Base-by-base conservation (phyloP, 768 basidiomycete genomes). In the Mycena epipterygia region DNA sequence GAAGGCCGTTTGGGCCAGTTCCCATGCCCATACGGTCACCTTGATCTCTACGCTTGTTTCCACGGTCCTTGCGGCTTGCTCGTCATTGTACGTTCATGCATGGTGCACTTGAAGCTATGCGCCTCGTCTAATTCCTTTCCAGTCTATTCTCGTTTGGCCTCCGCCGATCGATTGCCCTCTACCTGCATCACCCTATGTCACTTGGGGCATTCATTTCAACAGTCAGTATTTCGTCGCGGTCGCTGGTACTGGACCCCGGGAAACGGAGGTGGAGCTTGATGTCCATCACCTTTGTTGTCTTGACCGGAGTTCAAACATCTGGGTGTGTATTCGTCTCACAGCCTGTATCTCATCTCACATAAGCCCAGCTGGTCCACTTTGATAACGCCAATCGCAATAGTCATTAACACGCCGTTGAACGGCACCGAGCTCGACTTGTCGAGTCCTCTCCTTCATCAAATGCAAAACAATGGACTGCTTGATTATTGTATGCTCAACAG, bases 371-470 rank as follows among this genome's bases (percentile, higher is more conserved):
- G 65, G 65, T 21, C 46, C 35, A 37, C 44, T 21, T 27, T 59
- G 37, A 19, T 67, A 9, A 67, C 53, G 0, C 64, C 64, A 4
- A n/a, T n/a, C 2, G 3, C 16, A 5, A 46, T 65, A 3, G 4
- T 25, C 4, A 27, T 58, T 3, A 4, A 25, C 3, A 51, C 56
- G 7, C 27, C 32, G 2, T 6, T 51, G 27, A 58, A 12, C 2
- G 64, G 56, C 25, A 5, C 35, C 25, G 64, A 64, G 53, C 19
- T 64, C 16, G 64, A 64, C 52, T 41, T 64, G 19, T 32, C 64
- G 2, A 64, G 53, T 56, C 32, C 39, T n/a, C 23, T 37, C 2
- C 37, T 64, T 5, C 14, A 5, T 11, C 41, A 53, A 32, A n/a
- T 53, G 51, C 23, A 41, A 3, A 44, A 21, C 23, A 53, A 19